These are phyloP conservation scores for Zymoseptoria pseudotritici DNA, from an alignment of 2,329 filamentous ascomycete species.

Conservation along the genomic window DNA sequence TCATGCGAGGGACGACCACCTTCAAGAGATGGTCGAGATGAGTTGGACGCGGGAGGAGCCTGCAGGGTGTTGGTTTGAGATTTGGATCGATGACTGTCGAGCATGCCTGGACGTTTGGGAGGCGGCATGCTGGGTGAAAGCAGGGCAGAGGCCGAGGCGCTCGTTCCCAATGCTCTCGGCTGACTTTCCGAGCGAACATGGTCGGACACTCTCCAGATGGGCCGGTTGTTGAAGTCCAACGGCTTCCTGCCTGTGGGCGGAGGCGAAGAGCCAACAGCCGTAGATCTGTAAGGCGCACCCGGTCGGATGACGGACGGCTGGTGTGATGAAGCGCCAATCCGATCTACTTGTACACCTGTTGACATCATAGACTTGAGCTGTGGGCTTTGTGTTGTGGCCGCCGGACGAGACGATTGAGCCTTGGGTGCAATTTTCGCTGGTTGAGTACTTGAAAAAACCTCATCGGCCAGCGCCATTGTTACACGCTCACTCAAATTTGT, in stretches of 20 bases:
- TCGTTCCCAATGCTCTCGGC: conserved; percentile 37
- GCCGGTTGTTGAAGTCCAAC: conserved; percentile 35
- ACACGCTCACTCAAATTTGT: conserved; percentile 59
- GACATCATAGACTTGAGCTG: conserved; percentile 7
- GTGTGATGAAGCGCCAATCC: conserved; percentile 25
- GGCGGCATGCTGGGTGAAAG: conserved; percentile 30
- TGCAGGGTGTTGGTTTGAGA: conserved; percentile 42
- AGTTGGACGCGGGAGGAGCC: conserved; percentile 30
- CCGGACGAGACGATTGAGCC: conserved; percentile 7
- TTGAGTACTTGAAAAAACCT: conserved; percentile 54
- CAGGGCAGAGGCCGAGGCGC: conserved; percentile 30
- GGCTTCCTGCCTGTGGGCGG: conserved; percentile 34
- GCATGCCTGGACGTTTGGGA: conserved; percentile 34
- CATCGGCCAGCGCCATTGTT: conserved; percentile 71
- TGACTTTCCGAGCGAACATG: conserved; percentile 44
- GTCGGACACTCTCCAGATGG: conserved; percentile 50
- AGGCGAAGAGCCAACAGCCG: conserved; percentile 40
- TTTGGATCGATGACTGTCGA: conserved; percentile 42
- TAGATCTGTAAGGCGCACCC: conserved; percentile 49
- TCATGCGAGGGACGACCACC: conserved; percentile 55
- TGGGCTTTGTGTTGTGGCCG: conserved; percentile 6
- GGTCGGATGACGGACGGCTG: conserved; percentile 43
- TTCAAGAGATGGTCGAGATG: conserved; percentile 64
- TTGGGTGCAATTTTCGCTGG: conserved; percentile 8
- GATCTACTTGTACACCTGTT: neutral